Base-by-base conservation (phyloP, 2,329 filamentous ascomycete species). In the Scopulariopsis brevicaulis region DNA sequence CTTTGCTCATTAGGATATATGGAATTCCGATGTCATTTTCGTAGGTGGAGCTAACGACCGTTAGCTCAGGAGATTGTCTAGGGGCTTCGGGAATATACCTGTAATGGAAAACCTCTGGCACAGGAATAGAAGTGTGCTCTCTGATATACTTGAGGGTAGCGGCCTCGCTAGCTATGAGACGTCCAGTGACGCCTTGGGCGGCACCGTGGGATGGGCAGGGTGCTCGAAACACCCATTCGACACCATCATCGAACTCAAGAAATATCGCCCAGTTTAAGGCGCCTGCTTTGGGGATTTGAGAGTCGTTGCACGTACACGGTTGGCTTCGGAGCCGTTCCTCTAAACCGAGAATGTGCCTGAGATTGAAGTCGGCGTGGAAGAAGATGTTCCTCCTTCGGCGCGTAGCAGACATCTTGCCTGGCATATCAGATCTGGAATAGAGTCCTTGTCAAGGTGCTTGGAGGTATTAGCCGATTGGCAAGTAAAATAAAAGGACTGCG, bases 1-100 rank as follows among this genome's bases (percentile, higher is more conserved):
- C 68, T 62, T 68, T 63, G 61, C 65, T 68, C 65, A 69, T 69
- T 20, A 70, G 58, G 40, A 71, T 70, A 55, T 64, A 70, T 20
- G 68, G 68, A 37, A 69, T 58, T 2, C 65, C 65, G 25, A 68
- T 64, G 7, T 65, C 63, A 62, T 69, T 69, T 32, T 66, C 57
- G 54, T 55, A 54, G 20, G 56, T 53, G 8, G 53, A 18, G 48
- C 60, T 60, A 1, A 40, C 18, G 50, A 35, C 48, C 32, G 32
- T 61, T 56, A 61, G 57, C 55, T 55, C 51, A 59, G 46, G 55
- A 53, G 28, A 61, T 34, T 43, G 35, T 15, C 22, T 59, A 28
- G 51, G 18, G 56, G 35, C 43, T 56, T 51, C n/a, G 54, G 40
- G 46, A 46, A 37, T 15, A 58, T 58, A 62, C 62, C 62, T 58